A percentile compares a stretch with the other conserved stretches of the same genome.
Conservation (phyloP, 495 filamentous ascomycete genomes). For the Lophium mytilinum region DNA sequence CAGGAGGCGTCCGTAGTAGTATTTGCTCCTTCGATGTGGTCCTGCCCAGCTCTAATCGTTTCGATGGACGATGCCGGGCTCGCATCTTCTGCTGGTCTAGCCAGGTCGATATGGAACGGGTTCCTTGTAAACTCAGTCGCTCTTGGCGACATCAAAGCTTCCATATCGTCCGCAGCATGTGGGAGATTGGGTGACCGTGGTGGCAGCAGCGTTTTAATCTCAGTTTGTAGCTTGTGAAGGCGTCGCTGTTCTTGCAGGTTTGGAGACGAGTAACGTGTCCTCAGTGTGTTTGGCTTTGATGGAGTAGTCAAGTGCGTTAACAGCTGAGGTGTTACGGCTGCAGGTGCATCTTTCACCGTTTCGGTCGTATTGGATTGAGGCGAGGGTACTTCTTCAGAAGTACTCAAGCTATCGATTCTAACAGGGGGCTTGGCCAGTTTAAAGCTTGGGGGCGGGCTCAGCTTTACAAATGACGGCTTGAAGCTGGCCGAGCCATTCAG, state of each 20-base stretch:
- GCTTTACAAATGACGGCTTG: neutral
- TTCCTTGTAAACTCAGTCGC: conserved; percentile 38
- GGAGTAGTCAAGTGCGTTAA: conserved; percentile 11
- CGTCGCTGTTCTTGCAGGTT: conserved; percentile 29
- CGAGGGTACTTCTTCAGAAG: neutral
- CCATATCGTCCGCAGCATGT: conserved; percentile 17
- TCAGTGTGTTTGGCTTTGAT: conserved; percentile 12
- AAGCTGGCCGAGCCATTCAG: conserved; percentile 15
- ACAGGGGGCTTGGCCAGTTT: neutral
- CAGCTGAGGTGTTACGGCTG: neutral
- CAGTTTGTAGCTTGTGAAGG: conserved; percentile 31
- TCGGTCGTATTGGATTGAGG: neutral
- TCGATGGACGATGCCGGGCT: conserved; percentile 21
- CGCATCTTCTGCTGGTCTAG: neutral
- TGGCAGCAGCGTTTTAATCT: conserved; percentile 30
- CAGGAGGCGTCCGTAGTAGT: neutral
- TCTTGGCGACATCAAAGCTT: conserved; percentile 35
- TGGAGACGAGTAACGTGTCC: conserved; percentile 32
- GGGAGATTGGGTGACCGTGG: conserved; percentile 10
- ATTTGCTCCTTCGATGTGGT: conserved; percentile 10
- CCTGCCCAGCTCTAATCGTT: conserved; percentile 20
- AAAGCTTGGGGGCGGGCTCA: neutral
- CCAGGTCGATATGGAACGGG: conserved; percentile 32
- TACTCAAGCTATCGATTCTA: conserved; percentile 8
- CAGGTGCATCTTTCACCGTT: neutral